Evolutionary conservation across 106 monocot species (phyloP), one percentile per base, ranked within the genome.

Genomic region (Allium sativum): DNA sequence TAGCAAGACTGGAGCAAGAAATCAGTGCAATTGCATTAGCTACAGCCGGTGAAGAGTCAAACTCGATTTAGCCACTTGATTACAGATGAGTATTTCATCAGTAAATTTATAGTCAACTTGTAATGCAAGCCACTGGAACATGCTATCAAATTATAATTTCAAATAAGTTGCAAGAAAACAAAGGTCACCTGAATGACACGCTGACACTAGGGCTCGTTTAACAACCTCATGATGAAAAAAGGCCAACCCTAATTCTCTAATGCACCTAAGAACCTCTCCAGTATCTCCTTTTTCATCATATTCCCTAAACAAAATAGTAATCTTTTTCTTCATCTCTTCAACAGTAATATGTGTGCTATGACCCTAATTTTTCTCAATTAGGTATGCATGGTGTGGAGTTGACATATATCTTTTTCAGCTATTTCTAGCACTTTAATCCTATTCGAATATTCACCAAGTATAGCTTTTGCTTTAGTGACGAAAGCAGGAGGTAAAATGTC

Each of bases 151-250:
- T 31, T 31, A 3, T 31, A 31, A 31, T 31, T 31, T 31, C 31
- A 31, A 31, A 31, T 2, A 31, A 3, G 31, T 31, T 31, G 31
- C 1, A 31, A 31, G 31, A 31, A 31, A 31, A 31, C 31, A 31
- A 31, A 31, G 31, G 31, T 31, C 31, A 31, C 31, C 31, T 31
- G 31, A 31, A 59, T 93, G 92, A 7, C 92, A 74, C 5, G 88
- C 88, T 40, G 84, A 79, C 42, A 81, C 65, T 11, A 93, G 68
- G 53, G 84, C 81, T 48, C 84, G 76, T 65, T 88, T 93, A 40
- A 93, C 92, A 56, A 93, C 92, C 61, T 93, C 92, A 58, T 88
- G 92, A 61, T 88, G 88, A 58, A 84, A 93, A 68, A 93, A 93
- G 7, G 88, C 59, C 10, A 93, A 76, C 3, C 79, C 87, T 7